Evolutionary conservation across 371 early-diverging fungal species (phyloP).

Genomic region (Fennellomyces sp.): DNA sequence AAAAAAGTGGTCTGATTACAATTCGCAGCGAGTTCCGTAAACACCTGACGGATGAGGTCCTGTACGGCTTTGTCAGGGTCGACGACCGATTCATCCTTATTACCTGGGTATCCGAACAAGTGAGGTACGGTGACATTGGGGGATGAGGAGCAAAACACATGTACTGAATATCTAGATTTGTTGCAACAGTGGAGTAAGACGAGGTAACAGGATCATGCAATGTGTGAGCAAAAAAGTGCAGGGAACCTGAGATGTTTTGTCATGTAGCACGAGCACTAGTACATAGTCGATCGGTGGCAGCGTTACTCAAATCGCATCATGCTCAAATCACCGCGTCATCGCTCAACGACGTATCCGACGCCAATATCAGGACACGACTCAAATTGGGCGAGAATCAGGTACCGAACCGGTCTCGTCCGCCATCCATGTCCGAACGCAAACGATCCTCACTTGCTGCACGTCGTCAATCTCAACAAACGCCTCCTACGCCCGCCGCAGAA

Average conservation of each 20-base stretch:
- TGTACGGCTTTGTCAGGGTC: conserved; percentile 66
- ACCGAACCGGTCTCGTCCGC: conserved; percentile 37
- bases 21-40: conserved; percentile 54
- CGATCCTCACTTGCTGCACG: conserved; percentile 27
- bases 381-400: conserved; percentile 43
- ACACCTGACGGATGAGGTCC: conserved; percentile 63
- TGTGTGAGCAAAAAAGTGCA: background rate
- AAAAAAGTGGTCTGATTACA: background rate
- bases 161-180: background rate
- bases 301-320: conserved; percentile 55
- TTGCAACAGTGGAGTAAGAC: conserved; percentile 56
- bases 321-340: conserved; percentile 55
- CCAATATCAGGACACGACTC: conserved; percentile 36
- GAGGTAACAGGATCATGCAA: conserved; percentile 44
- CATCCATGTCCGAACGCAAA: conserved; percentile 37
- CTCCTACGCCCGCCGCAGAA: background rate
- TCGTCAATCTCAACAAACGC: conserved; percentile 10
- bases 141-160: background rate
- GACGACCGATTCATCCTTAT: conserved; percentile 67
- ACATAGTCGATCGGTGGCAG: conserved; percentile 70
- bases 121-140: conserved; percentile 48
- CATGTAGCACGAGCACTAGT: conserved; percentile 67
- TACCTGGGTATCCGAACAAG: conserved; percentile 69
- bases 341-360: conserved; percentile 41
- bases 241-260: background rate